A percentile compares a stretch with the other conserved stretches of the same genome.
These are phyloP conservation scores for Lasiodiplodia hormozganensis DNA, from an alignment of 2,329 filamentous ascomycete genomes.

Conservation along the genomic window DNA sequence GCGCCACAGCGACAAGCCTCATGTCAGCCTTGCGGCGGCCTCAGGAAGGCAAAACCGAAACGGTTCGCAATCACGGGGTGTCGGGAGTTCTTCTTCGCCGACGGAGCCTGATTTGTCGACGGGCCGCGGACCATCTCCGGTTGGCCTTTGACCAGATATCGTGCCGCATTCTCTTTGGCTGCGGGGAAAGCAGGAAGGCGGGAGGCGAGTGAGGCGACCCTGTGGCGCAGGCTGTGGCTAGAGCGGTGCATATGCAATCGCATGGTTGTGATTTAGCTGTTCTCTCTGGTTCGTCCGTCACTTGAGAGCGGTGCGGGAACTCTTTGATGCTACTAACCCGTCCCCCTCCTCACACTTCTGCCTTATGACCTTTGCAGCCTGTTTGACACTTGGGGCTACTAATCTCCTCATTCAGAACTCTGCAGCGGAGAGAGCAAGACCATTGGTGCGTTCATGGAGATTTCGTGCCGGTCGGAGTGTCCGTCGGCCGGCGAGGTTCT, in stretches of 20 bases:
- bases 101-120: neutral
- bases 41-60: neutral
- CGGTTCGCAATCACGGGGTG: neutral
- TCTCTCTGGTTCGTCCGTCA: too few species aligned
- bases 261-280: too few species aligned
- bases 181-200: neutral
- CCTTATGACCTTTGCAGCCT: neutral
- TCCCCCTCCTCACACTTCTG: too few species aligned
- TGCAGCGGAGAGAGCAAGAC: neutral
- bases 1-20: slow-evolving; percentile 1
- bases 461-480: neutral
- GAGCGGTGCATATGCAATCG: too few species aligned
- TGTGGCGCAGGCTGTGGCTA: too few species aligned
- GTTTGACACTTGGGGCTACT: neutral
- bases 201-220: too few species aligned
- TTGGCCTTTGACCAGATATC: neutral
- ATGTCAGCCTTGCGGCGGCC: neutral
- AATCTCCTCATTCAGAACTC: neutral
- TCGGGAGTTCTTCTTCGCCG: neutral
- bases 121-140: neutral
- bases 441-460: neutral
- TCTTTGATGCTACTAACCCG: too few species aligned
- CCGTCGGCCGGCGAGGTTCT: neutral
- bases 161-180: neutral
- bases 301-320: too few species aligned